Evolutionary conservation across 805 yeast genomes (phyloP).

Genomic region (Yamadazyma phyllophila): DNA sequence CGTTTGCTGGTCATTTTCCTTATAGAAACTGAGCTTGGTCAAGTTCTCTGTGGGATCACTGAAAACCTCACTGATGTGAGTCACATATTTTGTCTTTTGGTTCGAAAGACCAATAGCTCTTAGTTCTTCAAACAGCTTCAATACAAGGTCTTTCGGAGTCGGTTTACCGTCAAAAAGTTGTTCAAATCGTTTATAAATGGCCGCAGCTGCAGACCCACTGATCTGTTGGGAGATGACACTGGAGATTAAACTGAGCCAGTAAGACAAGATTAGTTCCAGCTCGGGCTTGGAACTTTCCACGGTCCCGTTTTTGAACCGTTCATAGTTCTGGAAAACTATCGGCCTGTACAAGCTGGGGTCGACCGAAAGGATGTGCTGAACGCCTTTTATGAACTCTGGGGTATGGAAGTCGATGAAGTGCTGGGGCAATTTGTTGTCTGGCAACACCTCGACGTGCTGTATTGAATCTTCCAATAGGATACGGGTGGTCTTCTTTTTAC

Average conservation of each 20-base stretch:
- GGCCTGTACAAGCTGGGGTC: slow-evolving; percentile 38
- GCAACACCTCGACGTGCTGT: slow-evolving; percentile 14
- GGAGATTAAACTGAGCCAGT: slow-evolving; percentile 37
- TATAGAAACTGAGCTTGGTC: slow-evolving; percentile 35
- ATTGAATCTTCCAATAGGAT: slow-evolving; percentile 11
- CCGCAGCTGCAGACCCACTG: slow-evolving; percentile 75
- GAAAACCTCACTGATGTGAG: slow-evolving; percentile 53
- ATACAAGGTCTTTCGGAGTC: slow-evolving; percentile 46
- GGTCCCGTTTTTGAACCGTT: slow-evolving; percentile 15
- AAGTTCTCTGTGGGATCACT: slow-evolving; percentile 34
- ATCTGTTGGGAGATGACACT: slow-evolving; percentile 70
- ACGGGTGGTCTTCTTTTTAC: slow-evolving; percentile 2
- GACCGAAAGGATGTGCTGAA: slow-evolving; percentile 24
- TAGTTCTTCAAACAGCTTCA: slow-evolving; percentile 44
- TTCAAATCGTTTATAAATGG: slow-evolving; percentile 53
- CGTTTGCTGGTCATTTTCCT: slow-evolving; percentile 38
- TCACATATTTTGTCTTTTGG: slow-evolving; percentile 64
- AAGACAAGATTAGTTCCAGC: slow-evolving; percentile 19
- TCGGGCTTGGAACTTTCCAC: slow-evolving; percentile 4
- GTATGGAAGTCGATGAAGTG: slow-evolving; percentile 29
- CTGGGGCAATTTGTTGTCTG: slow-evolving; percentile 23
- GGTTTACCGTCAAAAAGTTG: slow-evolving; percentile 42
- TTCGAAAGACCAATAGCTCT: slow-evolving; percentile 66
- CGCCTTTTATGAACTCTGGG: slow-evolving; percentile 33
- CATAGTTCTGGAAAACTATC: slow-evolving; percentile 28